Percentiles rank a stretch among this genome's conserved stretches.
phyloP scores from a whole-genome alignment of 441 rosid genomes.

The Pelargonium australe region DNA sequence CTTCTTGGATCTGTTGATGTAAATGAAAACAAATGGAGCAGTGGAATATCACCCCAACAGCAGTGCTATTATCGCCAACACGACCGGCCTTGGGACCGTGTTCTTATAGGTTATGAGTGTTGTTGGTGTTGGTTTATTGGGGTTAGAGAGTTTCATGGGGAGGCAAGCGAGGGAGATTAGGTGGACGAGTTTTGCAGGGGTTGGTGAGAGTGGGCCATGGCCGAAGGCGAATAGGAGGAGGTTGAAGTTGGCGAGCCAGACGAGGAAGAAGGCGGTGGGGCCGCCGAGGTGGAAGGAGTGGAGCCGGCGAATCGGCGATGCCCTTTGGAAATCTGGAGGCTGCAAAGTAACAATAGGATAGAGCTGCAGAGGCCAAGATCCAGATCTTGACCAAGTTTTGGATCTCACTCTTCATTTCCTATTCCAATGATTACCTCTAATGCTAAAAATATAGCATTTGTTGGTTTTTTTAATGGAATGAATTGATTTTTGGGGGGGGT shows the following conservation, averaged over 20 bases:
- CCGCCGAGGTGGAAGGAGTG: conserved; percentile 32
- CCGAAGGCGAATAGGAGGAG: conserved; percentile 60
- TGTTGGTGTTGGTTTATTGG: no score
- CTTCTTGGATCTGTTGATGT: conserved; percentile 76
- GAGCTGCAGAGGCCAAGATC: conserved; percentile 29
- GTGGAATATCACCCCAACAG: conserved; percentile 59
- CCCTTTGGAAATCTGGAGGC: conserved; percentile 38
- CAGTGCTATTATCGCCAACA: no score
- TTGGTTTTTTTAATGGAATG: no score
- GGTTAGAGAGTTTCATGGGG: no score
- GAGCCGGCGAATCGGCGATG: conserved; percentile 34
- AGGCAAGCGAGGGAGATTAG: no score
- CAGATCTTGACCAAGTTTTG: conserved; percentile 41
- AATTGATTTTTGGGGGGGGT: no score
- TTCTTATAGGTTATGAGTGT: no score
- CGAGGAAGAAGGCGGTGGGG: conserved; percentile 36
- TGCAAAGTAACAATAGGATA: conserved; percentile 43
- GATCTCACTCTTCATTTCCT: conserved; percentile 34
- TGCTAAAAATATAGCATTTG: no score
- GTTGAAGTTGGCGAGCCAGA: conserved; percentile 58
- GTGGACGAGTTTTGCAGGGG: no score
- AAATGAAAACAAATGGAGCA: conserved; percentile 69
- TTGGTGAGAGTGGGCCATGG: no score
- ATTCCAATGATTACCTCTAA: no score
- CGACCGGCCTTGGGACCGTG: no score